Conservation (phyloP, 306 rosid genomes). For the Castanospermum australe region DNA sequence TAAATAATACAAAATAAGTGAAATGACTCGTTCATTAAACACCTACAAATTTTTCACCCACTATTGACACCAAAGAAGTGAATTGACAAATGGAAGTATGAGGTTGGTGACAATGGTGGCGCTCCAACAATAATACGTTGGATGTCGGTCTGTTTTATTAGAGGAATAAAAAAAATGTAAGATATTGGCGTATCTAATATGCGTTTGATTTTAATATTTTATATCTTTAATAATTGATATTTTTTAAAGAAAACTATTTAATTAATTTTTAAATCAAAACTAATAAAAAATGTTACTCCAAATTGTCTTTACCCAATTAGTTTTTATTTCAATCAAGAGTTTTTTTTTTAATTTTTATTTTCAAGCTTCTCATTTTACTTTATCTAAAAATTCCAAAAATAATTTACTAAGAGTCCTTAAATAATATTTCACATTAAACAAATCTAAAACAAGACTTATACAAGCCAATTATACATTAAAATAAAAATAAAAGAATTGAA, state of each 20-base stretch:
- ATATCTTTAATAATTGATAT: not conserved
- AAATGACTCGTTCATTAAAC: too few relatives aligned
- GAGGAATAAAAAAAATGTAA: too few relatives aligned
- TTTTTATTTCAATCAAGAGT: not conserved
- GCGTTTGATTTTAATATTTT: not conserved
- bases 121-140: not conserved
- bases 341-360: not conserved
- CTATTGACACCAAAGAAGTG: slow-evolving; percentile 24
- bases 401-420: not conserved
- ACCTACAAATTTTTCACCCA: too few relatives aligned
- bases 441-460: not conserved
- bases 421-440: not conserved
- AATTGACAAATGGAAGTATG: slow-evolving; percentile 31
- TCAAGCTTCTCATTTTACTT: not conserved
- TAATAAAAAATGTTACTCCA: not conserved
- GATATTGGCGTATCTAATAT: not conserved
- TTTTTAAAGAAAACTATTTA: not conserved
- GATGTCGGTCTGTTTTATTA: not conserved
- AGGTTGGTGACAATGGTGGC: slow-evolving; percentile 21
- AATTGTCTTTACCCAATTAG: slow-evolving; percentile 8
- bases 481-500: too few relatives aligned
- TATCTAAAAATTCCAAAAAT: not conserved
- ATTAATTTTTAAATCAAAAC: not conserved
- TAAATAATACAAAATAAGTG: too few relatives aligned
- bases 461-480: not conserved